Evolutionary conservation across 352 stramenopile species (phyloP), one percentile per base, ranked within the genome.

Genomic region (Globisporangium solare): DNA sequence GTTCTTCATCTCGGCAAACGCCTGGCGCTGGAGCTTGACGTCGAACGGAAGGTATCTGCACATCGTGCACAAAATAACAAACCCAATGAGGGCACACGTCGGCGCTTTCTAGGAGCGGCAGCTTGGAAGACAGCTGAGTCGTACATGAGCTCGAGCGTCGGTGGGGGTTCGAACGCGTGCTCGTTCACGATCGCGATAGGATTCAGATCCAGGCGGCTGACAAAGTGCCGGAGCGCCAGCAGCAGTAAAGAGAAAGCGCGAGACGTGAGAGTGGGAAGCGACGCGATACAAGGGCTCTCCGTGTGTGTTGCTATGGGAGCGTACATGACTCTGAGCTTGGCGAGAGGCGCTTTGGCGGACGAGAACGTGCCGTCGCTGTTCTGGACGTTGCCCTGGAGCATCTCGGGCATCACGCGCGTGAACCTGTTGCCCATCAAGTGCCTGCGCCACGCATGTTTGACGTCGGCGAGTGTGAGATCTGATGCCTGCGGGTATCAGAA

Each of bases 401-500:
- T 90, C 59, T 76, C 63, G 6, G 79, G 70, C 55, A 84, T 35
- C 39, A 90, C 79, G 37, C 74, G 71, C 1, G 64, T 63, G 60
- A 90, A 87, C 48, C 76, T 79, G 68, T 94, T 92, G 46, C 81
- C 79, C 54, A 82, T 81, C 17, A 89, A 56, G 60, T 83, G 74
- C 45, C 80, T 91, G 47, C 2, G 27, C 31, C 22, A 1, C 24
- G 12, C 45, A 35, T 52, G 49, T 14, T 15, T 56, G 47, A 18
- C 21, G 58, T 57, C 50, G 39, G 31, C 35, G 66, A 35, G 27
- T 35, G 10, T 7, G 27, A 35, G 1, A 11, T 7, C 17, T 56
- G 7, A 52, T 58, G 20, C 27, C 3, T 43, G 27, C 27, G 27
- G 27, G 3, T 18, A 32, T 57, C 12, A 41, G 49, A 40, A 31